Evolutionary conservation across 169 alveolate genomes (phyloP).

Genomic region (Eimeria mitis): DNA sequence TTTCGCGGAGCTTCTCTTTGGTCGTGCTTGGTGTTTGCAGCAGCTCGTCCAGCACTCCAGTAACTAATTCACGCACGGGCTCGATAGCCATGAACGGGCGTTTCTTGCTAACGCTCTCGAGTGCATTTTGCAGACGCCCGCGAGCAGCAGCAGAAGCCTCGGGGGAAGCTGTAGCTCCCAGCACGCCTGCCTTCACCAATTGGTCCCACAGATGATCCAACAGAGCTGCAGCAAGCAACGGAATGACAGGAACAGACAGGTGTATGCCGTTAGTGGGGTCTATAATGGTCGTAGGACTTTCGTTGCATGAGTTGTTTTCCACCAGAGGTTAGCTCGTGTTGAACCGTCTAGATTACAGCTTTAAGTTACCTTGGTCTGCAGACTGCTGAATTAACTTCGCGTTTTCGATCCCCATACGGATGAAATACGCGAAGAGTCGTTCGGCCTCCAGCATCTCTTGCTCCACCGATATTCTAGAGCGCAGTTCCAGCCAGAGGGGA

Average conservation of each 20-base stretch:
- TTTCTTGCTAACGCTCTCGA: slow-evolving; percentile 4
- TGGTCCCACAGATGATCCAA: slow-evolving; percentile 57
- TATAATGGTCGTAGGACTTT: neutral
- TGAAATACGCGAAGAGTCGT: slow-evolving; percentile 30
- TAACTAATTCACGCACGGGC: slow-evolving; percentile 34
- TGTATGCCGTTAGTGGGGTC: neutral
- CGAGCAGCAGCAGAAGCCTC: slow-evolving; percentile 15
- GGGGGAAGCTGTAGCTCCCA: slow-evolving; percentile 17
- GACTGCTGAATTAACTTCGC: slow-evolving; percentile 5
- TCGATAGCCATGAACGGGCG: slow-evolving; percentile 42
- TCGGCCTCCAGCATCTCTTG: slow-evolving; percentile 31
- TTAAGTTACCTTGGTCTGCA: slow-evolving; percentile 48
- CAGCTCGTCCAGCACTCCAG: slow-evolving; percentile 3
- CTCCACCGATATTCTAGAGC: slow-evolving; percentile 25
- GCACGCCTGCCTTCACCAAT: slow-evolving; percentile 1
- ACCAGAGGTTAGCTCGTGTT: neutral
- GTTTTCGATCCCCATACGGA: slow-evolving; percentile 67
- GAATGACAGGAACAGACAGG: neutral
- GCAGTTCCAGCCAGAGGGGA: slow-evolving; percentile 58
- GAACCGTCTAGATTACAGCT: neutral
- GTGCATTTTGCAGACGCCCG: neutral
- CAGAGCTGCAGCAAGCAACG: slow-evolving; percentile 40
- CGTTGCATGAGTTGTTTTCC: neutral
- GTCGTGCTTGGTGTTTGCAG: slow-evolving; percentile 58
- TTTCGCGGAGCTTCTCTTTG: slow-evolving; percentile 35